Percentiles rank a stretch among this genome's conserved stretches.
Conservation (phyloP, 2,329 filamentous ascomycete species). For the Trichothecium roseum region DNA sequence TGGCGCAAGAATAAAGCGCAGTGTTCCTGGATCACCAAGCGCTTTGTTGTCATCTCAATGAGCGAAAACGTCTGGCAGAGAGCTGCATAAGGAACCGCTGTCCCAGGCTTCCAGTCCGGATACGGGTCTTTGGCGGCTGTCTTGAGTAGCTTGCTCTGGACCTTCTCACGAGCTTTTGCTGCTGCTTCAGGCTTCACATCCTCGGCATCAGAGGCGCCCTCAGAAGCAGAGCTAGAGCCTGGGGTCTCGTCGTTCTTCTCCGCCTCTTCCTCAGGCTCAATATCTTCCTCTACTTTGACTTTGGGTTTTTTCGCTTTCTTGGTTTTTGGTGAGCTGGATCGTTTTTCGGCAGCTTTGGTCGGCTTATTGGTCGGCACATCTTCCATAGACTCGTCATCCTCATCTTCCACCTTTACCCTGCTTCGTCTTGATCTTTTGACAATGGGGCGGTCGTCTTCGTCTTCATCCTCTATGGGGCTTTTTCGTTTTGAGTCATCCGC, state of each 20-base stretch:
- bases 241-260: constrained; percentile 4
- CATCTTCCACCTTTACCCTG: constrained; percentile 38
- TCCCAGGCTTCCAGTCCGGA: constrained; percentile 84
- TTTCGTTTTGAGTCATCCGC: constrained; percentile 26
- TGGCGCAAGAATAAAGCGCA: constrained; percentile 87
- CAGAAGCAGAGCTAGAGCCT: constrained; percentile 27
- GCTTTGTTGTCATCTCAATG: constrained; percentile 88
- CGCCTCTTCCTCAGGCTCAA: neutral
- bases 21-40: constrained; percentile 77
- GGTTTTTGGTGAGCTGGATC: constrained; percentile 12
- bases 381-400: constrained; percentile 36
- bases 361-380: constrained; percentile 17
- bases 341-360: constrained; percentile 7
- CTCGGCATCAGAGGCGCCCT: constrained; percentile 35
- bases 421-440: constrained; percentile 44
- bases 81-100: constrained; percentile 87
- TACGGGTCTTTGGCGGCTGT: constrained; percentile 67
- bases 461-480: constrained; percentile 37
- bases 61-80: constrained; percentile 91
- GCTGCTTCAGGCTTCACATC: constrained; percentile 59
- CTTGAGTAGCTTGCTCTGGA: constrained; percentile 61
- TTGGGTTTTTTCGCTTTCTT: constrained; percentile 7
- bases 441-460: constrained; percentile 49
- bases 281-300: constrained; percentile 12
- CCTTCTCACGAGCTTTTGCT: constrained; percentile 67